Evolutionary conservation across 2,329 filamentous ascomycete species (phyloP).

Genomic region (Botryotinia calthae): DNA sequence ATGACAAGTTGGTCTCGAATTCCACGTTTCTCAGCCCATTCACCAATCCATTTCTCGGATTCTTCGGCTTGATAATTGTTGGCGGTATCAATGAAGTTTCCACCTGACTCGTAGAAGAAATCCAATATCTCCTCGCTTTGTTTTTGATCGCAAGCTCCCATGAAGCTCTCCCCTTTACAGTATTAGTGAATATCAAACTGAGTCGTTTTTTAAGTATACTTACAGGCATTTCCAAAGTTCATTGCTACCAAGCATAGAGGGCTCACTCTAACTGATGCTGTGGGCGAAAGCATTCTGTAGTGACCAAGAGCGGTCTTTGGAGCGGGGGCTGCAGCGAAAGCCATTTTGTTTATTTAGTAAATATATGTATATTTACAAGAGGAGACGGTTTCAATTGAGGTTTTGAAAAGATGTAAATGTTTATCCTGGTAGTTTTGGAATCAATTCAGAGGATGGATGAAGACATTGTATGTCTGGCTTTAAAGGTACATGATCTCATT

Average conservation of each 20-base stretch:
- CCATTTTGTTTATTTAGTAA: constrained; percentile 23
- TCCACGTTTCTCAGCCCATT: constrained; percentile 66
- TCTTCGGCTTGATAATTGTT: constrained; percentile 63
- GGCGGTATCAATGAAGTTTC: constrained; percentile 68
- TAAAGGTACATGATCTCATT: not conserved
- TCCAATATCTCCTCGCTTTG: constrained; percentile 47
- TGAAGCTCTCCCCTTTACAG: constrained; percentile 46
- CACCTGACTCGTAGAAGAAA: constrained; percentile 54
- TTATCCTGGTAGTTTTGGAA: not conserved
- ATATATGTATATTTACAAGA: not conserved
- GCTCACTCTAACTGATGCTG: constrained; percentile 63
- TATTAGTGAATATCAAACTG: not conserved
- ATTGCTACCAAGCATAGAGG: constrained; percentile 64
- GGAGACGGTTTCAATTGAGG: not conserved
- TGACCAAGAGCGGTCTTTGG: constrained; percentile 60
- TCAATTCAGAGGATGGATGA: not conserved
- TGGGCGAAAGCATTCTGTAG: constrained; percentile 65
- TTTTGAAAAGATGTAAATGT: not conserved
- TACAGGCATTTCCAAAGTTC: constrained; percentile 60
- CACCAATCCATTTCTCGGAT: constrained; percentile 65
- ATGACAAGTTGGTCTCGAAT: constrained; percentile 65
- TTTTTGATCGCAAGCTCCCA: constrained; percentile 49
- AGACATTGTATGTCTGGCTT: not conserved
- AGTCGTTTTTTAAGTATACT: not conserved
- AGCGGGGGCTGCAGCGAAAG: constrained; percentile 25